phyloP scores from a whole-genome alignment of 495 filamentous ascomycete species.

The Neurospora sp. region DNA sequence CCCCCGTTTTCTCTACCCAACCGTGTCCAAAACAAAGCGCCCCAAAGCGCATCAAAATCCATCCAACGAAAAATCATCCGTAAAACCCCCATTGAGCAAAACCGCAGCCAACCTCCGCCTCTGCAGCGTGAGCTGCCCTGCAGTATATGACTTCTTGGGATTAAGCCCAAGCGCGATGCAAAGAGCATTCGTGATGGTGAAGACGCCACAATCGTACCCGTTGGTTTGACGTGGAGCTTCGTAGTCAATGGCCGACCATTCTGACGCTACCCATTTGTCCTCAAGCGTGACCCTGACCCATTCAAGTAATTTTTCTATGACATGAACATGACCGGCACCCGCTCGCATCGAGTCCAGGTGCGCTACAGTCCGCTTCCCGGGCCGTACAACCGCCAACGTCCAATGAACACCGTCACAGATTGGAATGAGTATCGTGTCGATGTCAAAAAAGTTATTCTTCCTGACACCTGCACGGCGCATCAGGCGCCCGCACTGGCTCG shows the following conservation, averaged over 20 bases:
- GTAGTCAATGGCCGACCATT: slow-evolving; percentile 50
- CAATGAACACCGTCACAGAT: slow-evolving; percentile 40
- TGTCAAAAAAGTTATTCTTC: slow-evolving; percentile 28
- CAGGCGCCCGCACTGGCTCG: slow-evolving; percentile 20
- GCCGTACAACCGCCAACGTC: slow-evolving; percentile 64
- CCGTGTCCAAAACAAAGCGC: not conserved
- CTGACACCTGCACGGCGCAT: slow-evolving; percentile 22
- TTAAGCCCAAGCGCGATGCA: slow-evolving; percentile 56
- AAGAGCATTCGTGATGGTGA: slow-evolving; percentile 64
- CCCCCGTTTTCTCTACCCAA: not conserved
- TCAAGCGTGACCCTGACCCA: slow-evolving; percentile 55
- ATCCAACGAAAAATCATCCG: slow-evolving; percentile 33
- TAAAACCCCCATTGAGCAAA: slow-evolving; percentile 56
- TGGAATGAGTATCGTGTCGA: slow-evolving; percentile 39
- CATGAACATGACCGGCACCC: slow-evolving; percentile 8
- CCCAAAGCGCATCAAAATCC: slow-evolving; percentile 8
- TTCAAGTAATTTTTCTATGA: slow-evolving; percentile 16
- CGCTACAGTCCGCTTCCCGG: slow-evolving; percentile 50
- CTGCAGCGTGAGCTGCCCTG: slow-evolving; percentile 47
- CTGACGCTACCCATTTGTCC: slow-evolving; percentile 40
- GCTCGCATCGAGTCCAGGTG: slow-evolving; percentile 63
- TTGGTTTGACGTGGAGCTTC: slow-evolving; percentile 53
- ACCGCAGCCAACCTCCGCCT: slow-evolving; percentile 58
- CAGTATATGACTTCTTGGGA: slow-evolving; percentile 43
- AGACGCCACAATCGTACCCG: slow-evolving; percentile 72